Evolutionary conservation across 805 yeast species (phyloP).

Genomic region (Pichia eremophila): DNA sequence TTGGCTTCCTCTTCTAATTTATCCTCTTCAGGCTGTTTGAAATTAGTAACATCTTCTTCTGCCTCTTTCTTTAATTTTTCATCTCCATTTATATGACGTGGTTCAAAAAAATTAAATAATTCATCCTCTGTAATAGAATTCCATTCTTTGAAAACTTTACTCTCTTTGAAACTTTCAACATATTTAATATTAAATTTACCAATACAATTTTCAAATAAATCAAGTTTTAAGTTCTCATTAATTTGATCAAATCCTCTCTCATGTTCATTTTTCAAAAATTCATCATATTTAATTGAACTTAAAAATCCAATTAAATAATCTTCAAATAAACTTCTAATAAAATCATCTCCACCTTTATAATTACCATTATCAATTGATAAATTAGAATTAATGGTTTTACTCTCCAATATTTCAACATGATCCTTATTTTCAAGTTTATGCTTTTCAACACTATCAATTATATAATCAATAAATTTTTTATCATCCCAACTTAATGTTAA

Average conservation of each 20-base stretch:
- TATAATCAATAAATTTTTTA: conserved; percentile 60
- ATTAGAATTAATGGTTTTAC: conserved; percentile 22
- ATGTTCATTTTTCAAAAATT: conserved; percentile 31
- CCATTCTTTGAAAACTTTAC: conserved; percentile 48
- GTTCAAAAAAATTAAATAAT: conserved; percentile 38
- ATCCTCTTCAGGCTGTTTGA: too few species aligned
- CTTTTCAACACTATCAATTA: conserved; percentile 40
- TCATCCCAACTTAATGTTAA: conserved; percentile 51
- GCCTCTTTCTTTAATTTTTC: background rate
- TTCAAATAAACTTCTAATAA: conserved; percentile 78
- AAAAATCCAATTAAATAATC: conserved; percentile 76
- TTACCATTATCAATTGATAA: conserved; percentile 30
- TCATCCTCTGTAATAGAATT: conserved; percentile 56
- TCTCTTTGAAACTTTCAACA: conserved; percentile 42
- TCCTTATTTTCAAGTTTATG: conserved; percentile 18
- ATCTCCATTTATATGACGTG: conserved; percentile 16
- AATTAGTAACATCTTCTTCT: background rate
- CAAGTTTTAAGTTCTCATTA: conserved; percentile 14
- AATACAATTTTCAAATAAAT: conserved; percentile 15
- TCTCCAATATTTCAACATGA: conserved; percentile 23
- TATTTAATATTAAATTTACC: conserved; percentile 27
- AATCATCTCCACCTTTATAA: conserved; percentile 76
- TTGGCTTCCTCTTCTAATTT: background rate
- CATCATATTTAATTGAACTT: conserved; percentile 60
- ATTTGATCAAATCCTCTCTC: conserved; percentile 17